Percentiles rank a stretch among this genome's conserved stretches.
phyloP scores from a whole-genome alignment of 2,329 filamentous ascomycete species.

The Ceratocystiopsis brevicomis region DNA sequence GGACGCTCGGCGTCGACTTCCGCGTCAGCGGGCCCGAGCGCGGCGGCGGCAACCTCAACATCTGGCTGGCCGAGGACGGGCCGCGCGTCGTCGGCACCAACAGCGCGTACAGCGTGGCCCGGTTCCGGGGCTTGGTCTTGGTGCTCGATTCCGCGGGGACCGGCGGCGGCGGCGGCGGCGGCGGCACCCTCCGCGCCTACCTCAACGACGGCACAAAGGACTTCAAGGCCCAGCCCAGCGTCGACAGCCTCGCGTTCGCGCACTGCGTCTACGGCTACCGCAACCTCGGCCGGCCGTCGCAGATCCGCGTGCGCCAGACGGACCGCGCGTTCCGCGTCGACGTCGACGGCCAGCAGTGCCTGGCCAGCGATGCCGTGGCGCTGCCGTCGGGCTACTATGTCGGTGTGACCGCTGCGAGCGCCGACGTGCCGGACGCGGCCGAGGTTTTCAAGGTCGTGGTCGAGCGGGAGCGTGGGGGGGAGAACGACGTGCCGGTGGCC shows the following conservation, averaged over 20 bases:
- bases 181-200: constrained; percentile 76
- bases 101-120: constrained; percentile 67
- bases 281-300: constrained; percentile 70
- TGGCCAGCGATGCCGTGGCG: constrained; percentile 60
- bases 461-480: constrained; percentile 35
- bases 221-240: constrained; percentile 57
- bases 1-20: constrained; percentile 74
- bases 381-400: constrained; percentile 70
- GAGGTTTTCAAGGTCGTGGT: constrained; percentile 79
- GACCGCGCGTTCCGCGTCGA: constrained; percentile 52
- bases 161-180: constrained; percentile 35
- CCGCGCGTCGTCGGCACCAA: constrained; percentile 43
- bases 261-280: constrained; percentile 84
- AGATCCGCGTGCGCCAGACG: constrained; percentile 53
- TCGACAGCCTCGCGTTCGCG: constrained; percentile 78
- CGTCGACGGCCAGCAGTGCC: constrained; percentile 65
- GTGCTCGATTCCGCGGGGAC: constrained; percentile 73
- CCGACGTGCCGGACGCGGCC: constrained; percentile 85
- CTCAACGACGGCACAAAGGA: constrained; percentile 77
- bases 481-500: constrained; percentile 5
- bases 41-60: constrained; percentile 72
- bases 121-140: constrained; percentile 79
- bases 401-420: constrained; percentile 71
- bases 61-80: constrained; percentile 72
- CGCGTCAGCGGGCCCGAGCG: constrained; percentile 70